Percentiles rank a stretch among this genome's conserved stretches.
These are phyloP conservation scores for Colletotrichum echinochloae DNA, from an alignment of 2,329 filamentous ascomycete genomes.

Conservation along the genomic window DNA sequence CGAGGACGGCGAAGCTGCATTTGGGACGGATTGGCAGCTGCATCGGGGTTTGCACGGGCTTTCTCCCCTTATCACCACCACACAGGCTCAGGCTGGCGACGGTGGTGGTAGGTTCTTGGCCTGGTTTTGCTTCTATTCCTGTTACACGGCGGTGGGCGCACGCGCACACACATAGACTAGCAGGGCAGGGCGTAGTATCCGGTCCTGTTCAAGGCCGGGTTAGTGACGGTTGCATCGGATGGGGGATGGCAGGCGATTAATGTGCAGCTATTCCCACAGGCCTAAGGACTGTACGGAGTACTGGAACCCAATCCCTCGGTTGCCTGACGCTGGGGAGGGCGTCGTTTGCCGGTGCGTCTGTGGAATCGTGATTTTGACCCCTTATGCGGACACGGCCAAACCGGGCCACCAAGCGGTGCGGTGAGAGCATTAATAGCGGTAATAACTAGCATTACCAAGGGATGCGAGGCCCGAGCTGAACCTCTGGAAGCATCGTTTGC, in stretches of 20 bases:
- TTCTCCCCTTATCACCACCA: background rate
- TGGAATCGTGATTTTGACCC: slow-evolving; percentile 17
- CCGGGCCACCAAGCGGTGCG: background rate
- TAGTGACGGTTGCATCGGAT: slow-evolving; percentile 3
- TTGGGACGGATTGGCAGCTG: slow-evolving; percentile 18
- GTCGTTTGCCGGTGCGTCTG: background rate
- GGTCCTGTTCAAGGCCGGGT: background rate
- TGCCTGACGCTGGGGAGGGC: background rate
- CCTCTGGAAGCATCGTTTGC: background rate
- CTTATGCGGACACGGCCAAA: slow-evolving; percentile 18
- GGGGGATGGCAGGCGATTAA: slow-evolving; percentile 24
- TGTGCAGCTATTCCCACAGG: slow-evolving; percentile 23
- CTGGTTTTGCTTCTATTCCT: slow-evolving; percentile 14
- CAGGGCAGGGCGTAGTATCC: slow-evolving; percentile 8
- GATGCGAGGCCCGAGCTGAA: slow-evolving; percentile 21
- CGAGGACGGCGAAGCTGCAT: slow-evolving; percentile 6
- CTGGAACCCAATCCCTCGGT: background rate
- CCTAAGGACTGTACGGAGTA: too few relatives aligned
- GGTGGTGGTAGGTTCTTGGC: background rate
- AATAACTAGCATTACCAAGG: slow-evolving; percentile 34
- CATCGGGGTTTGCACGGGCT: slow-evolving; percentile 22
- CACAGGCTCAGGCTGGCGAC: slow-evolving; percentile 4
- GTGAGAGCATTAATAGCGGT: slow-evolving; percentile 10
- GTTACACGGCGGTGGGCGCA: background rate
- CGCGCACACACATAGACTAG: background rate